Evolutionary conservation across 345 rosid genomes (phyloP).

Genomic region (Populus tremula): DNA sequence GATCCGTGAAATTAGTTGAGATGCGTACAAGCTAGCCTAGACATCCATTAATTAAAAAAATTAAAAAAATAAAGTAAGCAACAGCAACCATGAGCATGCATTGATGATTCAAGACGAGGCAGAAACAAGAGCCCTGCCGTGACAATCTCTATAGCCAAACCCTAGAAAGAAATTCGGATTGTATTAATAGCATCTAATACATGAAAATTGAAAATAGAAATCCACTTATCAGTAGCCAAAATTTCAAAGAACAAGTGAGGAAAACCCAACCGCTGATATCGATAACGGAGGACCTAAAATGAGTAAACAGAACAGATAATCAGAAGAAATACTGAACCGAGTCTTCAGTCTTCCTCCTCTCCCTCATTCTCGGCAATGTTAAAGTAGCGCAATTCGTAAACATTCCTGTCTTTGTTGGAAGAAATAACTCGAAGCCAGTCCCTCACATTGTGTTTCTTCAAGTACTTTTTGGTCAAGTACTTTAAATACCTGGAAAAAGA

Average conservation of each 20-base stretch:
- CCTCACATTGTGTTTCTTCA: conserved; percentile 35
- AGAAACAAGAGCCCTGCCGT: neutral
- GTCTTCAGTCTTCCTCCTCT: conserved; percentile 28
- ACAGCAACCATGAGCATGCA: neutral
- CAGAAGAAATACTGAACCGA: neutral
- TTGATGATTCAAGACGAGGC: neutral
- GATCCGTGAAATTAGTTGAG: too few relatives aligned
- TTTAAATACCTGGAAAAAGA: conserved; percentile 19
- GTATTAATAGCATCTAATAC: conserved; percentile 9
- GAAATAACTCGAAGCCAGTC: conserved; percentile 35
- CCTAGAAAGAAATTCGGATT: conserved; percentile 3
- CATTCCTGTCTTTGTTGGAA: conserved; percentile 31
- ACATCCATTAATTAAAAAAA: too few relatives aligned
- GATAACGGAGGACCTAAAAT: neutral
- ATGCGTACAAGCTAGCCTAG: too few relatives aligned
- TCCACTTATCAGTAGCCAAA: conserved; percentile 14
- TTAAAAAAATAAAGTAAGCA: neutral
- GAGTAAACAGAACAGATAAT: neutral
- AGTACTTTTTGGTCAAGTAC: conserved; percentile 32
- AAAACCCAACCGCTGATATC: neutral
- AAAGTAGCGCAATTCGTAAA: conserved; percentile 29
- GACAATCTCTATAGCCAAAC: neutral
- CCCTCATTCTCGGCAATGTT: conserved; percentile 32
- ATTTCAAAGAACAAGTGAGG: conserved; percentile 2
- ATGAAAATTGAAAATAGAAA: neutral